Conservation (phyloP, 192 early-diverging fungal genomes). For the Backusella parvicylindrica region DNA sequence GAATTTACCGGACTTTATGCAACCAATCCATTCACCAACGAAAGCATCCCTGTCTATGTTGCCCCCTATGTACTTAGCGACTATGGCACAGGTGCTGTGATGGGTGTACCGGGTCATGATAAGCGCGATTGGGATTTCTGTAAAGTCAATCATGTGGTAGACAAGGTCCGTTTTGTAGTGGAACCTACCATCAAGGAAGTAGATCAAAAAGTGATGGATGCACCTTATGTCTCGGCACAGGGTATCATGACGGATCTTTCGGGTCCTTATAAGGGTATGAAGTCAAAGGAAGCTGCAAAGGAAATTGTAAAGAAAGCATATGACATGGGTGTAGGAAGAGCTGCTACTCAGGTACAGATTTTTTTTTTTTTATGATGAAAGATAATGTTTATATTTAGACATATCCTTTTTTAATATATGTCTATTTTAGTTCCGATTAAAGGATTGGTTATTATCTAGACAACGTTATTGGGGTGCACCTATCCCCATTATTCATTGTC, state of each 20-base stretch:
- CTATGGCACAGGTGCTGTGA: constrained; percentile 81
- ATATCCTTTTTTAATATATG: not conserved
- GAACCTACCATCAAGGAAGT: constrained; percentile 28
- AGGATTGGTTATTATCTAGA: constrained; percentile 95
- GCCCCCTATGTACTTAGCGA: constrained; percentile 71
- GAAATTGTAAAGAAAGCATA: constrained; percentile 50
- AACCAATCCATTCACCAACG: constrained; percentile 55
- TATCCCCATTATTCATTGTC: constrained; percentile 91
- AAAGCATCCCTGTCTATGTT: constrained; percentile 63
- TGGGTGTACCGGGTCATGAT: constrained; percentile 86
- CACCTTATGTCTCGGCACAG: constrained; percentile 40
- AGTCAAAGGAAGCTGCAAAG: constrained; percentile 50
- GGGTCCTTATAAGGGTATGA: constrained; percentile 60
- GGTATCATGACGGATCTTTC: constrained; percentile 55
- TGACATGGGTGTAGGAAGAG: constrained; percentile 43
- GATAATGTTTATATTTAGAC: not conserved
- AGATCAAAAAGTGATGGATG: not conserved
- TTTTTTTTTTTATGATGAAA: not conserved
- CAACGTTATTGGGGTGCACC: constrained; percentile 98
- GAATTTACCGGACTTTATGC: constrained; percentile 63
- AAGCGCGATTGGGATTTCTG: constrained; percentile 71
- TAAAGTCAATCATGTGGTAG: constrained; percentile 43
- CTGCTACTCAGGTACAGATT: constrained; percentile 34
- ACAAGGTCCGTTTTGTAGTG: constrained; percentile 49
- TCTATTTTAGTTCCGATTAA: constrained; percentile 66